Evolutionary conservation across 2,329 filamentous ascomycete species (phyloP), one percentile per base, ranked within the genome.

Genomic region (Ambrosiella beaveri): DNA sequence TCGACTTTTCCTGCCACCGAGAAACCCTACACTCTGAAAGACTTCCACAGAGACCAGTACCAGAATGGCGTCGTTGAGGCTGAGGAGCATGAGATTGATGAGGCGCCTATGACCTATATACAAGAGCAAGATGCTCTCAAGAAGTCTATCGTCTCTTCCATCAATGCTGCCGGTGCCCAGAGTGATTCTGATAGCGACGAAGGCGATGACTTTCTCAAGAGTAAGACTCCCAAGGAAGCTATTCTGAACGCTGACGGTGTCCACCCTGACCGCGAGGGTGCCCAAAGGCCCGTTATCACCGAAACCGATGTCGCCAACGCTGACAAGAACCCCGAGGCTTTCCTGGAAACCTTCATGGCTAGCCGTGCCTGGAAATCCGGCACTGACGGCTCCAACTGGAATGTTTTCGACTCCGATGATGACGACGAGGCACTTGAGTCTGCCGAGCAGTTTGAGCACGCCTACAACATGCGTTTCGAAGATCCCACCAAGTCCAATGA

Each of bases 391-490:
- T 75, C 79, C 19, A 78, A 78, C 47, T 89, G 87, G 70, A 76
- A 90, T 64, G 86, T 90, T 0, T 86, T 98, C 59, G 88, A 96
- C 66, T 95, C 89, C 0, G 93, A 98, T 64, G 89, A 96, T 0
- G 90, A 93, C 63, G 88, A 95, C 56, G 88, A 76, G 1, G 82
- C 86, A 37, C 73, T 87, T 39, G 77, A 79, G 36, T 77, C 80
- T 51, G 90, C 90, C 35, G 91, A 97, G 50, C 81, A 85, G 61
- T 95, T 91, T 65, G 93, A 98, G 71, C 79, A 86, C 63, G 90
- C 90, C 3, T 98, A 95, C 73, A 98, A 98, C 71, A 73, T 96
- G 71, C 85, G 93, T 39, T 98, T 98, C 66, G 93, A 98, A 68
- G 87, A 97, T 65, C 89, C 93, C 0, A 79, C 79, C 61, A 89